A percentile compares a stretch with the other conserved stretches of the same genome.
Conservation (phyloP, 768 basidiomycete species). For the Candolleomyces aberdarensis region DNA sequence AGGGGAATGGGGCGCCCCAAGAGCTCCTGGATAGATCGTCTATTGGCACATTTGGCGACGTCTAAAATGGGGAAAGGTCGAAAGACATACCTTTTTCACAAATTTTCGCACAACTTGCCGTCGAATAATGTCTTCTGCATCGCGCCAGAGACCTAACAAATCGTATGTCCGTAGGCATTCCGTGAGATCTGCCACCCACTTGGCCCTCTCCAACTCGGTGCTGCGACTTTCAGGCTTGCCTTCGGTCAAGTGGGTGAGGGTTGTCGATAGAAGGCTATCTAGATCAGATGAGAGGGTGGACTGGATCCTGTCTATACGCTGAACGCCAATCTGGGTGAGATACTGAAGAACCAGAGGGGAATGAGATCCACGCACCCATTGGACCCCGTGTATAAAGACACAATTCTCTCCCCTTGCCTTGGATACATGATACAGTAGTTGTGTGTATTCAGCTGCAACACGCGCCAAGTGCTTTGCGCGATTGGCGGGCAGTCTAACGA, state of each 20-base stretch:
- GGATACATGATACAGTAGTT: constrained; percentile 83
- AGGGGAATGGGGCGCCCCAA: constrained; percentile 69
- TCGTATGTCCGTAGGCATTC: constrained; percentile 84
- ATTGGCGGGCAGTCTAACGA: constrained; percentile 52
- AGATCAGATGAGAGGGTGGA: constrained; percentile 84
- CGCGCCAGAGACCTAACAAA: constrained; percentile 72
- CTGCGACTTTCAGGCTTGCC: constrained; percentile 45
- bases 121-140: constrained; percentile 85
- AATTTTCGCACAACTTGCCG: constrained; percentile 71
- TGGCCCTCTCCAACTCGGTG: constrained; percentile 63
- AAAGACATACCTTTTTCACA: constrained; percentile 64
- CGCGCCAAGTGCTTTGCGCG: constrained; percentile 79
- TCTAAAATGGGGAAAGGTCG: neutral
- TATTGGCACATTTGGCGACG: constrained; percentile 24
- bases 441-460: constrained; percentile 88
- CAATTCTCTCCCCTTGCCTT: constrained; percentile 80
- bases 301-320: constrained; percentile 82
- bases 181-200: constrained; percentile 60
- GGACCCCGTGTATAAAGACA: constrained; percentile 75
- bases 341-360: constrained; percentile 1
- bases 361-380: constrained; percentile 63
- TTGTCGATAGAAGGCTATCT: constrained; percentile 72
- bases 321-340: constrained; percentile 7
- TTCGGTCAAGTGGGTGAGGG: constrained; percentile 49
- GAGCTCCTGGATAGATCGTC: constrained; percentile 73